Base-by-base conservation (phyloP, 176 grass and related monocot species). In the Saccharum spontaneum region DNA sequence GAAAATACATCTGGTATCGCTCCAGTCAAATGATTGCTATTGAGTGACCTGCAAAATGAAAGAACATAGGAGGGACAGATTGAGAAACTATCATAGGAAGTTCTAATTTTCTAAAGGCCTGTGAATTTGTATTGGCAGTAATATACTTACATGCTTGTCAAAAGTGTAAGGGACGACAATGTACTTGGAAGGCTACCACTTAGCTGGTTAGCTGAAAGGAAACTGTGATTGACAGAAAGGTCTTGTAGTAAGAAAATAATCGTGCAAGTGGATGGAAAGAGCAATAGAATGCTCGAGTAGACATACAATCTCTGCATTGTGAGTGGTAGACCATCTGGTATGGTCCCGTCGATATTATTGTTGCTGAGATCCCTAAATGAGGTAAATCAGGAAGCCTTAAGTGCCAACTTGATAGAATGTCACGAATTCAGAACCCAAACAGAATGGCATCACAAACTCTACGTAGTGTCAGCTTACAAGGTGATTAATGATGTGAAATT, bases 341-440 rank as follows among this genome's bases (percentile, higher is more conserved):
- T 92, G 66, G 81, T 92, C 74, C 97, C 97, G 33, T 94, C 97
- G 82, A 99, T 99, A 87, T 91, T 99, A 61, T 99, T 99, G 72
- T 91, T 94, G 81, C 97, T 99, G 70, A 99, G 86, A 79, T 99
- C 97, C 82, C 97, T 99, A 76, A 71, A 97, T 87, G 28, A 59
- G 48, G 63, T 79, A 65, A 90, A 38, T 8, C n/a, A 63, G 85
- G 33, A 88, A 82, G 22, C 52, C 30, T 77, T 88, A 88, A 72
- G 30, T 8, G 33, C 48, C 20, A 13, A 67, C 24, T 43, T 75
- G 6, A 80, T 79, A 83, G 22, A 71, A 82, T 68, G 52, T 39
- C 50, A 23, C 13, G n/a, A 74, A 33, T 31, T 54, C 37, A 77
- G 12, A 52, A 28, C 22, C 73, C 50, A 78, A 84, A 73, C 6